phyloP scores from a whole-genome alignment of 1,139 yeast species.

The Yamadazyma aaseri region DNA sequence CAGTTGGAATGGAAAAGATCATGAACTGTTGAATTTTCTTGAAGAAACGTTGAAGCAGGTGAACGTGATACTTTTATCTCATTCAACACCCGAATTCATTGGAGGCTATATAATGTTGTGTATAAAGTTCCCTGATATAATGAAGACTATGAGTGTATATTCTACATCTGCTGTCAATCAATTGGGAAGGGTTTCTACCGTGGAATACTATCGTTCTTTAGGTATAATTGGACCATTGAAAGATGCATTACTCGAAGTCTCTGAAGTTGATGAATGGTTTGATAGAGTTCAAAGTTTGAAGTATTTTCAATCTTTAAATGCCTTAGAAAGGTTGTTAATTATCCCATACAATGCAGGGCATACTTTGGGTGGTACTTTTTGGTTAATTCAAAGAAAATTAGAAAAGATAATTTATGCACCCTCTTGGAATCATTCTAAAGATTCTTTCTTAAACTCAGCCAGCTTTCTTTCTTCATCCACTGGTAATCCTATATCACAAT shows the following conservation, averaged over 20 bases:
- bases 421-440: slow-evolving; percentile 93
- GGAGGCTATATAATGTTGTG: slow-evolving; percentile 79
- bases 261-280: slow-evolving; percentile 78
- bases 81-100: slow-evolving; percentile 75
- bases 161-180: slow-evolving; percentile 88
- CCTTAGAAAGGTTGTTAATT: slow-evolving; percentile 57
- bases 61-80: slow-evolving; percentile 76
- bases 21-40: slow-evolving; percentile 43
- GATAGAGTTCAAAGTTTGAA: slow-evolving; percentile 69
- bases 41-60: slow-evolving; percentile 46
- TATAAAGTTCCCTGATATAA: slow-evolving; percentile 55
- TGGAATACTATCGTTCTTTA: slow-evolving; percentile 70
- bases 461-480: slow-evolving; percentile 50
- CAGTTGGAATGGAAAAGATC: slow-evolving; percentile 59
- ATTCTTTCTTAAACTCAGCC: slow-evolving; percentile 81
- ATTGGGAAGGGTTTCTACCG: slow-evolving; percentile 80
- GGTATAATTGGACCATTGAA: slow-evolving; percentile 77
- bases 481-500: slow-evolving; percentile 57
- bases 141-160: slow-evolving; percentile 71
- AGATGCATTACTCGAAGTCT: slow-evolving; percentile 60
- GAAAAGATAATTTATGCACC: slow-evolving; percentile 87
- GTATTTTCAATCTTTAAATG: slow-evolving; percentile 72
- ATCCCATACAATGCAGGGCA: slow-evolving; percentile 94
- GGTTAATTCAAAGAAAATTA: slow-evolving; percentile 73
- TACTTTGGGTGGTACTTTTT: slow-evolving; percentile 86